phyloP scores from a whole-genome alignment of 371 early-diverging fungal species.

The Rhizomucor miehei region DNA sequence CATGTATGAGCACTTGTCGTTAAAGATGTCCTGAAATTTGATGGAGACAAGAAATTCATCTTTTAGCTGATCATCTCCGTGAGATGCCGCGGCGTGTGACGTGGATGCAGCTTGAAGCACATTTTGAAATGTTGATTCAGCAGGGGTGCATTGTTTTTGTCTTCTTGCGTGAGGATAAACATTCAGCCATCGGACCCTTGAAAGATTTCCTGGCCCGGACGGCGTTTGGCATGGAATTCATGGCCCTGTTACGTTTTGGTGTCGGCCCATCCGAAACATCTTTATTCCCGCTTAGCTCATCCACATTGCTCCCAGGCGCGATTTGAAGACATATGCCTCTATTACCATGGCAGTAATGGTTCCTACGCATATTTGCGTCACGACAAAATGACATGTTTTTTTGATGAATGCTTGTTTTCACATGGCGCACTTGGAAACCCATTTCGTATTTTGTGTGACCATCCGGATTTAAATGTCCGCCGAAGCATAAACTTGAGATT shows the following conservation, averaged over 20 bases:
- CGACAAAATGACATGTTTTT: too few relatives aligned
- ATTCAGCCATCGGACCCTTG: slow-evolving; percentile 3
- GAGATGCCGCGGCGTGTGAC: too few relatives aligned
- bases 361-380: too few relatives aligned
- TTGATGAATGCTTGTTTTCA: neutral
- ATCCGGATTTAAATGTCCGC: slow-evolving; percentile 9
- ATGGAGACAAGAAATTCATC: too few relatives aligned
- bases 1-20: too few relatives aligned
- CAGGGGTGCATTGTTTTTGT: neutral
- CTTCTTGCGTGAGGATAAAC: neutral
- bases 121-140: neutral
- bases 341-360: neutral
- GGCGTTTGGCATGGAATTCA: slow-evolving; percentile 4
- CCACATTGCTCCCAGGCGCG: neutral
- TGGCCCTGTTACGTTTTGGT: slow-evolving; percentile 12
- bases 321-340: neutral
- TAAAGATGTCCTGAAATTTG: too few relatives aligned
- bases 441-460: slow-evolving; percentile 13
- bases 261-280: slow-evolving; percentile 4
- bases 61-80: too few relatives aligned
- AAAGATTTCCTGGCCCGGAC: slow-evolving; percentile 11
- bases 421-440: slow-evolving; percentile 7
- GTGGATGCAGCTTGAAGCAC: too few relatives aligned
- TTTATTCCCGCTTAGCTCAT: slow-evolving; percentile 4
- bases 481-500: slow-evolving; percentile 14